Evolutionary conservation across 805 yeast genomes (phyloP), one percentile per base, ranked within the genome.

Genomic region (Candida methanosorbosa): DNA sequence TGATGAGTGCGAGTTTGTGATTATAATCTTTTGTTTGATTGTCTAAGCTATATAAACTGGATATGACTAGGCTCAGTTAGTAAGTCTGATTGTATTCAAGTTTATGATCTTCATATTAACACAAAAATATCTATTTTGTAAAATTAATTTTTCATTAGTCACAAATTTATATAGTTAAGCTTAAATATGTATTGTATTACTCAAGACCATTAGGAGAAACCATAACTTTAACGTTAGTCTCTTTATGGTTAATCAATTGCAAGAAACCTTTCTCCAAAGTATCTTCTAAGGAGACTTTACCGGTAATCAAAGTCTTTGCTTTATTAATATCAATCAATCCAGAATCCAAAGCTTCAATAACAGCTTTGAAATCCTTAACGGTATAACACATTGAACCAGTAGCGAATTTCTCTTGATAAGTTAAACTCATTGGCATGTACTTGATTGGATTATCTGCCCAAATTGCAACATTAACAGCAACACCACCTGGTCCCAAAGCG

Each of bases 311-410:
- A 18, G 57, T 48, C 44, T 52, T 63, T 19, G 70, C 64, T 27
- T 63, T 64, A 13, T 66, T 67, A 9, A 67, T 40, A 22, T 56
- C 59, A 38, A 76, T 72, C 23, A 50, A 44, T 13, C 78, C 78
- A 2, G 54, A 43, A 5, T 61, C 64, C 34, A 78, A 55, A 8
- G 79, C 76, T 0, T 50, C 57, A 16, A 75, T 62, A 3, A 77
- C 82, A 31, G 68, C 72, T 44, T 65, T 68, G 40, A 78, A 76
- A 51, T 78, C 84, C 37, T 57, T 56, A 16, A 66, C 63, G 3
- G 70, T 68, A 49, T 77, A 76, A 38, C 81, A 75, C 63, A 76
- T 74, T 2, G 81, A 74, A 3, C 82, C 84, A 29, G 75, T 65
- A 25, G 72, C 57, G 30, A 52, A 53, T 46, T 72, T 77, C 49